A percentile compares a stretch with the other conserved stretches of the same genome.
These are phyloP conservation scores for Penicillium sp. DNA, from an alignment of 2,329 filamentous ascomycete species.

Conservation along the genomic window DNA sequence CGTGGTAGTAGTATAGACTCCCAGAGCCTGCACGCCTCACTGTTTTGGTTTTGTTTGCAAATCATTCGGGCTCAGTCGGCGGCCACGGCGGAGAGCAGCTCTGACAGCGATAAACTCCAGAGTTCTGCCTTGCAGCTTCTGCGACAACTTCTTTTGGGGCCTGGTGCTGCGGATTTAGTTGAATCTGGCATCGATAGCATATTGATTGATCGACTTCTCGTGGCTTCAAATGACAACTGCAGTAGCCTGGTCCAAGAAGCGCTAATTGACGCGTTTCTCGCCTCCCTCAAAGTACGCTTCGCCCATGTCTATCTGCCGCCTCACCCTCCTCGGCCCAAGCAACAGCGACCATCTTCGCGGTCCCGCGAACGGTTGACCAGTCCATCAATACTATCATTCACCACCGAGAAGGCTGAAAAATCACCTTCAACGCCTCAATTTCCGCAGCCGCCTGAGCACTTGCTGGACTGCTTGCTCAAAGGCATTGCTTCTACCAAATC, in stretches of 20 bases:
- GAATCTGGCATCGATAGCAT: conserved; percentile 58
- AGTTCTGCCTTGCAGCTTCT: conserved; percentile 64
- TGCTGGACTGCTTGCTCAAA: conserved; percentile 72
- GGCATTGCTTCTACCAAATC: conserved; percentile 71
- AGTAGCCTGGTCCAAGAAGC: conserved; percentile 70
- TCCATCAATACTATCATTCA: conserved; percentile 41
- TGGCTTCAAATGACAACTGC: conserved; percentile 51
- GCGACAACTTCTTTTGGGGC: conserved; percentile 40
- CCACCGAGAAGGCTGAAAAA: conserved; percentile 41
- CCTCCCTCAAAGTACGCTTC: conserved; percentile 60
- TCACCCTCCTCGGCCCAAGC: conserved; percentile 25
- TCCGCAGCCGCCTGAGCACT: conserved; percentile 54
- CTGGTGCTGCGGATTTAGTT: conserved; percentile 34
- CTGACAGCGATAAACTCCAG: conserved; percentile 61
- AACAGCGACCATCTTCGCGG: conserved; percentile 31
- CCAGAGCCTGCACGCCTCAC: conserved; percentile 29
- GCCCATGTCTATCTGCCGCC: conserved; percentile 32
- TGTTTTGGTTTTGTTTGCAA: conserved; percentile 28
- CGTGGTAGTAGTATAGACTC: conserved; percentile 43
- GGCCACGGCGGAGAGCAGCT: conserved; percentile 29
- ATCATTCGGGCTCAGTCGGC: conserved; percentile 22
- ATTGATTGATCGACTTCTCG: conserved; percentile 62
- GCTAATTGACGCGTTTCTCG: conserved; percentile 70
- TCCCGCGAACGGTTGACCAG: conserved; percentile 39
- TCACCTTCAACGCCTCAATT: conserved; percentile 26